Conservation (phyloP, 169 alveolate genomes). For the Plasmodium yoelii region DNA sequence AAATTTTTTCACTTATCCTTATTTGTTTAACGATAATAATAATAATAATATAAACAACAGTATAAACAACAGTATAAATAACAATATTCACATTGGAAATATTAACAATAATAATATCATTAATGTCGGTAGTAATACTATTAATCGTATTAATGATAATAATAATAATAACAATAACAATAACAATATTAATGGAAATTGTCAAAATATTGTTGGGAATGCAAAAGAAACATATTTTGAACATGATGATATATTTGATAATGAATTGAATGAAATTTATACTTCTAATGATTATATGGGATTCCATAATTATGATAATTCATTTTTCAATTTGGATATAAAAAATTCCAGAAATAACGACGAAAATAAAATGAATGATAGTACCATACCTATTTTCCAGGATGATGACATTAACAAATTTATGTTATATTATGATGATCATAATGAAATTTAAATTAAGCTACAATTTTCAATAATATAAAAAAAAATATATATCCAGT, state of each 20-base stretch:
- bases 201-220: neutral
- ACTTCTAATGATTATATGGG: conserved; percentile 25
- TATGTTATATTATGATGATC: conserved; percentile 9
- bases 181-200: no score
- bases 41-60: no score
- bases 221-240: neutral
- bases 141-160: no score
- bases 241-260: conserved; percentile 12
- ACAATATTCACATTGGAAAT: no score
- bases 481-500: neutral
- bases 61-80: no score
- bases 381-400: conserved; percentile 10
- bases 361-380: conserved; percentile 19
- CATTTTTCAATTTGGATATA: conserved; percentile 19
- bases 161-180: no score
- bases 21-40: no score
- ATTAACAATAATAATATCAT: no score
- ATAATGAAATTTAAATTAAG: neutral
- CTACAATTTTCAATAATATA: neutral
- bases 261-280: conserved; percentile 27
- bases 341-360: conserved; percentile 14
- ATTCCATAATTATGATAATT: conserved; percentile 13
- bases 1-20: neutral
- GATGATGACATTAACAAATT: neutral
- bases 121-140: no score